phyloP scores from a whole-genome alignment of 805 yeast species.

The Yamadazyma laniorum region DNA sequence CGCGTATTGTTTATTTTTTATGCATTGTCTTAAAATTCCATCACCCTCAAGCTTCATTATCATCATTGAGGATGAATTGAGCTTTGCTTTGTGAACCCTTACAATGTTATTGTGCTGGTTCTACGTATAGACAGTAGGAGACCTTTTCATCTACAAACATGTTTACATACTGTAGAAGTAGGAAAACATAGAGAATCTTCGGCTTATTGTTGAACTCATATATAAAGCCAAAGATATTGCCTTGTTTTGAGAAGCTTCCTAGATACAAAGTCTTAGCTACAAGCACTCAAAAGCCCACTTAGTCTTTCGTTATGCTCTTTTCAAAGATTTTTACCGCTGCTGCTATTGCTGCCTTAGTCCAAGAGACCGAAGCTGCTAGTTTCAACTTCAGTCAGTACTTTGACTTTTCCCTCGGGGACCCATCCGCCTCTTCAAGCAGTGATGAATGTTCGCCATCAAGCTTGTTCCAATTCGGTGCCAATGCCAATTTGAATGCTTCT shows the following conservation, averaged over 20 bases:
- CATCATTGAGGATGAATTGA: too few species aligned
- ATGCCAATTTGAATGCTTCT: conserved; percentile 8
- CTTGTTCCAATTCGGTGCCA: conserved; percentile 13
- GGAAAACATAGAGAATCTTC: too few species aligned
- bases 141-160: too few species aligned
- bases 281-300: too few species aligned
- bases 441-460: conserved; percentile 9
- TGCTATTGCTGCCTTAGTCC: conserved; percentile 10
- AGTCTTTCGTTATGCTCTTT: conserved; percentile 13
- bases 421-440: conserved; percentile 2
- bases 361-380: conserved; percentile 8
- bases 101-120: too few species aligned
- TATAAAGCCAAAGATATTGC: too few species aligned
- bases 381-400: conserved; percentile 11
- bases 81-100: too few species aligned
- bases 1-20: neutral
- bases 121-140: too few species aligned
- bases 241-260: too few species aligned
- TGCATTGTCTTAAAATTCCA: neutral
- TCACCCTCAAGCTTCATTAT: neutral
- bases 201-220: too few species aligned
- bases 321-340: conserved; percentile 11
- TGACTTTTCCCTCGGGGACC: conserved; percentile 10
- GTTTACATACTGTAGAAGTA: too few species aligned
- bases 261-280: too few species aligned